Evolutionary conservation across 108 stramenopile genomes (phyloP), one percentile per base, ranked within the genome.

Genomic region (Nannochloropsis oceanica): DNA sequence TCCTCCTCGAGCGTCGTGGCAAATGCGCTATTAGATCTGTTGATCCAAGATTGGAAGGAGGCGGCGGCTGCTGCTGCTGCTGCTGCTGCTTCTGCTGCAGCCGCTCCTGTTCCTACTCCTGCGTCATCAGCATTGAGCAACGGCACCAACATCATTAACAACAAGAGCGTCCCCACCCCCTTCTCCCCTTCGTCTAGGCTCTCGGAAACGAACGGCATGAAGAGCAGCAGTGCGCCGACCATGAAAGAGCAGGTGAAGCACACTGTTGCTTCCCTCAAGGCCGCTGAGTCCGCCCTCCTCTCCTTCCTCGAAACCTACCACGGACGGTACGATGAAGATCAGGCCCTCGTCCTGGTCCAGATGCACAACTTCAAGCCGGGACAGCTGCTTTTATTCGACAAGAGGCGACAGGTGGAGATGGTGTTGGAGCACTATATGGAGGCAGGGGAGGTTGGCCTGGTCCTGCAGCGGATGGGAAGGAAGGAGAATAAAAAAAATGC

Each of bases 301-400:
- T 84, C 86, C 10, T 26, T 91, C 42, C 83, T 91, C 44, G 85
- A 88, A 12, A 83, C 85, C 43, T 85, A 87, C 0, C 42, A 84
- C 20, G 90, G 89, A 14, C 85, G 42, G 25, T 91, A 89, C 80
- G 90, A 91, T 43, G 84, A 44, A 26, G 86, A 91, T 25, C 89
- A 89, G 42, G 90, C 91, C 18, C 81, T 90, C 10, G 90, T 91
- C 13, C 84, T 91, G 34, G 89, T 89, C 43, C 89, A 89, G 85
- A 84, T 88, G 84, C 59, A 44, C n/a, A 85, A 83, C 27, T 90
- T 90, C 27, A 50, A 43, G 25, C 46, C 50, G 14, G 91, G 90
- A 25, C 89, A 86, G 83, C 84, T 91, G 13, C 89, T 79, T 82
- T 89, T 91, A 13, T 90, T 86, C 79, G 89, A 91, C 88, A 80